These are phyloP conservation scores for Aphanoascus verrucosus DNA, from an alignment of 2,329 filamentous ascomycete genomes.

Conservation along the genomic window DNA sequence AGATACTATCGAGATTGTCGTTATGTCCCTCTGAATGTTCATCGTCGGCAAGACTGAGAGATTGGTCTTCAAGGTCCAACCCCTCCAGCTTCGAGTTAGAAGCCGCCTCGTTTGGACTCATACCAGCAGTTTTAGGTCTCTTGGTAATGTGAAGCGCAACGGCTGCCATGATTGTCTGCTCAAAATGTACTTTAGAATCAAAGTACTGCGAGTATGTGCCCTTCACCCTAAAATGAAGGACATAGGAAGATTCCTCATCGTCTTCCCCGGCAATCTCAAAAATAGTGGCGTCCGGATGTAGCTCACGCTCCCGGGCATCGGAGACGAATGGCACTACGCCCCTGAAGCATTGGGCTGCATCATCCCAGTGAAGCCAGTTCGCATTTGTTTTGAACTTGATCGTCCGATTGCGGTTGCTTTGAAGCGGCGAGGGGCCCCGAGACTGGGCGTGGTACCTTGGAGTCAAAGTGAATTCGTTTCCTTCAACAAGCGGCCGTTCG, in stretches of 20 bases:
- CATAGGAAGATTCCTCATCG: not conserved
- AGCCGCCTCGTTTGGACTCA: not conserved
- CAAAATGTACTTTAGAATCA: slow-evolving; percentile 11
- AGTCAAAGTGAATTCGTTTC: slow-evolving; percentile 11
- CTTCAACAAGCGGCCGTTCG: slow-evolving; percentile 8
- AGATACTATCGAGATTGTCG: not conserved
- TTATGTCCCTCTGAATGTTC: not conserved
- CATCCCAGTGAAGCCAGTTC: slow-evolving; percentile 20
- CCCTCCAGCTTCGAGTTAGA: too few species aligned
- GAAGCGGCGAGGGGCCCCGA: not conserved
- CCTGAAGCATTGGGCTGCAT: slow-evolving; percentile 13
- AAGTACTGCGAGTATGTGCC: slow-evolving; percentile 14
- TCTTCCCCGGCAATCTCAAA: not conserved
- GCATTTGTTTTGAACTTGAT: slow-evolving; percentile 9
- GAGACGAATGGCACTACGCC: slow-evolving; percentile 20
- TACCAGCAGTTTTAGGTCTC: not conserved
- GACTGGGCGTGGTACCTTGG: slow-evolving; percentile 11
- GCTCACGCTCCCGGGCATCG: slow-evolving; percentile 3
- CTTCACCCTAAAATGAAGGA: slow-evolving; percentile 16
- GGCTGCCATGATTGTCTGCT: slow-evolving; percentile 16
- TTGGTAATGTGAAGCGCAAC: slow-evolving; percentile 15
- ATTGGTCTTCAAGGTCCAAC: too few species aligned
- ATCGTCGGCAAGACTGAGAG: not conserved
- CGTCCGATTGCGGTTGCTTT: not conserved
- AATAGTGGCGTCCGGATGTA: slow-evolving; percentile 1